Conservation (phyloP, 202 grass and related monocot genomes). For the Setaria italica region DNA sequence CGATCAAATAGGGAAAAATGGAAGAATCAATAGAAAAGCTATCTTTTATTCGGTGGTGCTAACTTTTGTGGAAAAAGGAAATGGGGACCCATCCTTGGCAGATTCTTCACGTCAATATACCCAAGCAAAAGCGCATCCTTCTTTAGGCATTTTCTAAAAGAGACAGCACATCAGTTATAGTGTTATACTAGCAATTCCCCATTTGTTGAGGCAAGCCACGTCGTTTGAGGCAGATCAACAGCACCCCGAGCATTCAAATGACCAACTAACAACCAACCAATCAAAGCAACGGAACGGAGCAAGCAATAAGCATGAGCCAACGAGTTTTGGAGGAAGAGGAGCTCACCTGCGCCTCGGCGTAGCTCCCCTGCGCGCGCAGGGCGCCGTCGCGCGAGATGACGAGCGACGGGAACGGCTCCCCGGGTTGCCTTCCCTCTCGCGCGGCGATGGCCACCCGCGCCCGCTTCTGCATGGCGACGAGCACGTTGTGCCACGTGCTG, state of each 20-base stretch:
- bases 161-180: neutral
- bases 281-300: neutral
- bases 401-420: slow-evolving; percentile 84
- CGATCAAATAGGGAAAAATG: slow-evolving; percentile 32
- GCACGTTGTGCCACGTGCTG: slow-evolving; percentile 94
- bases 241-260: neutral
- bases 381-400: slow-evolving; percentile 64
- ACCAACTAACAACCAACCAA: neutral
- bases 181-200: slow-evolving; percentile 14
- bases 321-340: neutral
- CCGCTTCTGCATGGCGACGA: slow-evolving; percentile 92
- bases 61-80: slow-evolving; percentile 43
- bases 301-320: neutral
- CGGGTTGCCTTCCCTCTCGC: slow-evolving; percentile 62
- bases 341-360: slow-evolving; percentile 90
- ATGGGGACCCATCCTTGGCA: slow-evolving; percentile 34
- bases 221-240: slow-evolving; percentile 37
- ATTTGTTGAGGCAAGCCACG: slow-evolving; percentile 30
- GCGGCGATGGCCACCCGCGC: slow-evolving; percentile 65
- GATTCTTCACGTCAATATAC: slow-evolving; percentile 48
- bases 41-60: slow-evolving; percentile 32
- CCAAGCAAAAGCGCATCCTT: neutral
- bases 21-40: slow-evolving; percentile 40
- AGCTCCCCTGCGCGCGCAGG: slow-evolving; percentile 76
- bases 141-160: neutral